phyloP scores from a whole-genome alignment of 345 rosid species.

The Psidium guajava region DNA sequence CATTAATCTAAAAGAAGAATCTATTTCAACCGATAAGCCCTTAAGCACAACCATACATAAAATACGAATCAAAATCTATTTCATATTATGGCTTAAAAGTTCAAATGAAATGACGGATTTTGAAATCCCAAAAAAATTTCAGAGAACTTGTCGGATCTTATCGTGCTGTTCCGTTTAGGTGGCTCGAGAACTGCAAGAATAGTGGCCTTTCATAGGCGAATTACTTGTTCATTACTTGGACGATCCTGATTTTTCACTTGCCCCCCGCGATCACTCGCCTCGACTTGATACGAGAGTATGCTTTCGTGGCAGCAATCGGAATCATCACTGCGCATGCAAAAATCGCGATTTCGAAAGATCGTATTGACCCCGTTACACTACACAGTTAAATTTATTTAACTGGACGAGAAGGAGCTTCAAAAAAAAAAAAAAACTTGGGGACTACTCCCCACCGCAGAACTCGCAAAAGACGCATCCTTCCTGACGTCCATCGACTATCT shows the following conservation, averaged over 20 bases:
- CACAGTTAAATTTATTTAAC: not conserved
- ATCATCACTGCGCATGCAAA: not conserved
- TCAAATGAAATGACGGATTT: too few relatives aligned
- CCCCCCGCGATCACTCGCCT: not conserved
- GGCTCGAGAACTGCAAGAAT: not conserved
- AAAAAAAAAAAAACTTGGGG: not conserved
- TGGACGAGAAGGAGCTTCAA: not conserved
- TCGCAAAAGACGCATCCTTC: not conserved
- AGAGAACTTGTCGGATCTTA: not conserved
- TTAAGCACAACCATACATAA: too few relatives aligned
- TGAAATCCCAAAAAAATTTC: too few relatives aligned
- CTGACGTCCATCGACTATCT: not conserved
- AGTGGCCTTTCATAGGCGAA: not conserved
- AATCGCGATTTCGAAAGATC: not conserved
- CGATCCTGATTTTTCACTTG: too few relatives aligned
- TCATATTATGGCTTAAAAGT: too few relatives aligned
- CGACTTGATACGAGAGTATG: not conserved
- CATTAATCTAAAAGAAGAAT: too few relatives aligned
- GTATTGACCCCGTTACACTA: not conserved
- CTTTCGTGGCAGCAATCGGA: rapidly evolving
- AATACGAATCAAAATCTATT: too few relatives aligned
- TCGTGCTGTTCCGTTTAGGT: rapidly evolving
- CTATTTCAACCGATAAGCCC: too few relatives aligned
- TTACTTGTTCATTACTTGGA: not conserved
- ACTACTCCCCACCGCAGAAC: not conserved